Conservation (phyloP, 2,329 filamentous ascomycete species). For the Boeremia exigua region DNA sequence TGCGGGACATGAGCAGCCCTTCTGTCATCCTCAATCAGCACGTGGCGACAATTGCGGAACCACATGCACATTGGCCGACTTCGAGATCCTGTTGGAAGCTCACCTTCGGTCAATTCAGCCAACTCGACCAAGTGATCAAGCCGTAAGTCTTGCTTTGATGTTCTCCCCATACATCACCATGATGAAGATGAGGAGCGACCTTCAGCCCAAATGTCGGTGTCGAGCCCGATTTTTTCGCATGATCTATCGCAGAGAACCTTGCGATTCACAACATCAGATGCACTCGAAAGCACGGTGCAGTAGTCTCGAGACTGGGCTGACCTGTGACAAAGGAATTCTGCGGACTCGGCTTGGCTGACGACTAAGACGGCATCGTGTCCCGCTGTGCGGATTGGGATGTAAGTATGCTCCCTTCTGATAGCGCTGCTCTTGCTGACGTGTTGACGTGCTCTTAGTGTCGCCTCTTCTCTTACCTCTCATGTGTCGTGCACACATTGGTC, state of each 20-base stretch:
- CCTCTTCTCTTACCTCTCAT: too few species aligned
- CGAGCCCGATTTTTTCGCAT: background rate
- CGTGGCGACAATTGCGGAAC: too few species aligned
- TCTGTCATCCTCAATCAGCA: too few species aligned
- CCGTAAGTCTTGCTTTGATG: background rate
- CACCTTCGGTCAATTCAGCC: too few species aligned
- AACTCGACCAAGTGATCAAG: too few species aligned
- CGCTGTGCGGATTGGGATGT: background rate
- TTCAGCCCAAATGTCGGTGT: background rate
- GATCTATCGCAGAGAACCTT: background rate
- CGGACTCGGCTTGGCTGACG: background rate
- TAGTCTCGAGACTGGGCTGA: background rate
- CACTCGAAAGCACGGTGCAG: background rate
- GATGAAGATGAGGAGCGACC: background rate
- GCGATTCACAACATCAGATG: background rate
- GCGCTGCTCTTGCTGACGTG: background rate
- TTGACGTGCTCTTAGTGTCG: background rate
- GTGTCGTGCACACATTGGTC: too few species aligned
- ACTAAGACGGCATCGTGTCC: background rate
- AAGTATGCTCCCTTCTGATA: background rate
- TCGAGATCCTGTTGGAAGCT: background rate
- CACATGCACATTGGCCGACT: background rate
- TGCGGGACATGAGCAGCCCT: too few species aligned
- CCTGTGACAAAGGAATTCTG: background rate
- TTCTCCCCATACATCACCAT: background rate